Evolutionary conservation across 2,329 filamentous ascomycete species (phyloP), one percentile per base, ranked within the genome.

Genomic region (Talaromyces amestolkiae): DNA sequence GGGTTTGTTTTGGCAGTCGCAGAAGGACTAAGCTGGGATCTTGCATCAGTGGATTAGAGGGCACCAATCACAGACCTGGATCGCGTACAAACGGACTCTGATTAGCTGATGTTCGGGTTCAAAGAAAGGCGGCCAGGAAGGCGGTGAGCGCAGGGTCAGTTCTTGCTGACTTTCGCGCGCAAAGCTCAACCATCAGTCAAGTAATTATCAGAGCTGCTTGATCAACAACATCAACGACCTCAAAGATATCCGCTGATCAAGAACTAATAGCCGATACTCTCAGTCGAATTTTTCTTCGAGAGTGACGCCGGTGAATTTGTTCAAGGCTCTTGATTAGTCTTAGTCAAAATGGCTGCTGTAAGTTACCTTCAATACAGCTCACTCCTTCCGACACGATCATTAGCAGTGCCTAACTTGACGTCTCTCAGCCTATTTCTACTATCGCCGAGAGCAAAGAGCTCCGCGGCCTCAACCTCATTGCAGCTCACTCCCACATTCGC

Each of bases 401-500:
- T 17, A 9, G 22, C 22, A 51, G 17, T 17, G 47, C 7, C 47
- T 27, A 27, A 51, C 6, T 4, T 66, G 58, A 59, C 51, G 24
- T 24, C 22, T 27, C 22, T 19, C 37, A 87, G 86, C 80, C 81
- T 75, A 91, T 92, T 72, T 88, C 88, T 67, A 98, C 95, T 73
- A 89, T 98, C 78, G 91, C 93, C 76, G 94, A 98, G 85, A 91
- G 88, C 80, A 97, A 95, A 82, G 94, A 98, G 86, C 90, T 98
- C 77, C 90, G 93, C 72, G 93, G 93, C 70, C 89, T 99, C 76
- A 98, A 97, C 81, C 90, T 99, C 80, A 96, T 99, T 79, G 95
- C 95, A 68, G 94, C 95, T 66, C 95, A 99, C 83, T 99, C 95
- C 65, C 95, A 99, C 80, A 97, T 99, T 75, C 91, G 93, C 74